Base-by-base conservation (phyloP, 495 filamentous ascomycete genomes). In the Talaromyces ruber region DNA sequence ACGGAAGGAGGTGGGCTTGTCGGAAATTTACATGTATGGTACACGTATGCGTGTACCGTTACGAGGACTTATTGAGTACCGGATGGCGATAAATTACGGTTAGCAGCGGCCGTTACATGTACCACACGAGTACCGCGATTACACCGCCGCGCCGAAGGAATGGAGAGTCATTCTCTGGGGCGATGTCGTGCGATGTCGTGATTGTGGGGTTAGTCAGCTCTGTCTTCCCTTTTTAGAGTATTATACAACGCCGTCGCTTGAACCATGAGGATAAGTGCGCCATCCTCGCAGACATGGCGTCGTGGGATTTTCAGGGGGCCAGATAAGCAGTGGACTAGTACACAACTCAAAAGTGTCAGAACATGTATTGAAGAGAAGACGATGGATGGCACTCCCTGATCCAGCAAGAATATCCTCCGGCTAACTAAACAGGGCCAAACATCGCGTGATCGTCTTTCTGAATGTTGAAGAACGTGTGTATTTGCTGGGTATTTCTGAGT, bases 151-250 rank as follows among this genome's bases (percentile, higher is more conserved):
- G 39, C 39, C 39, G 43, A 28, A 54, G 24, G 51, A 29, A 28
- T 28, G n/a, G 12, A 25, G 22, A 54, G 51, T 54, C 51, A 54
- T 54, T 54, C 14, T 54, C 51, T 54, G 51, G 26, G 51, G 51
- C 51, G 51, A 54, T 54, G 51, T 54, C 51, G 51, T 54, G 51
- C 51, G 51, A 54, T 54, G 51, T 24, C 22, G 51, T 54, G 51
- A 54, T 54, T 54, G 51, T 54, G 43, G 43, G 43, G 43, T 47
- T 47, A 47, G 43, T 47, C 43, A 47, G n/a, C 43, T 47, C 6
- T n/a, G n/a, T n/a, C 39, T 2, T n/a, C 39, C 39, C 3, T 37
- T 12, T 14, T 12, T 37, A 37, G 8, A 16, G 11, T 37, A 7
- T 4, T 37, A 37, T 3, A n/a, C 6, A 3, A 29, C 28, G 6